Base-by-base conservation (phyloP, 352 stramenopile species). In the Globisporangium heterothallicum region DNA sequence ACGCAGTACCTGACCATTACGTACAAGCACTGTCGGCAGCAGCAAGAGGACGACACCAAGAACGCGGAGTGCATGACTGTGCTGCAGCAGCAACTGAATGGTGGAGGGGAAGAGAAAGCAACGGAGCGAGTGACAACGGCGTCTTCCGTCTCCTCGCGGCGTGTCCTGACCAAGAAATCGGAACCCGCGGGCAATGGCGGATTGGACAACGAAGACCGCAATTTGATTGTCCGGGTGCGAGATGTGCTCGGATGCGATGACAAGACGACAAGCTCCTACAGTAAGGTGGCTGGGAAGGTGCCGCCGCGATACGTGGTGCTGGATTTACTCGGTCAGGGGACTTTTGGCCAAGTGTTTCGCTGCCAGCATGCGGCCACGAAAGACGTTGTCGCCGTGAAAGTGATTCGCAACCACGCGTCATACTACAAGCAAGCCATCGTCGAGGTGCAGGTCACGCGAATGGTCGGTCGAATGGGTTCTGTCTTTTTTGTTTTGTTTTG, bases 321-420 rank as follows among this genome's bases (percentile, higher is more conserved):
- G 49, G 86, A 98, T 61, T 61, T 91, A 49, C 96, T 99, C 48
- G 96, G 96, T 7, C 96, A 97, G 52, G 74, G 74, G 24, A 77
- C 74, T n/a, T 86, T 86, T 38, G 74, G 74, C 0, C 70, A 84
- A 44, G 74, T 86, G 12, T 70, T 83, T 29, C 57, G 71, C 27
- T 75, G 66, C 8, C 63, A 66, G 7, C 64, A 85, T 55, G 27
- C 61, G 5, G 45, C 73, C 32, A 89, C 72, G 6, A 71, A 91
- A 25, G 59, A 78, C 47, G 77, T 96, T 44, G 91, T 98, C 7
- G 92, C 91, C 1, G 94, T 97, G 54, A 98, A 98, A 66, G 97
- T 99, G 52, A 98, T 99, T 58, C 98, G 98, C 64, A 98, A 86
- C 59, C 92, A 93, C 53, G 83, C 88, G 27, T 98, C 98, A 61